These are phyloP conservation scores for Cadophora sp. DNA, from an alignment of 2,329 filamentous ascomycete genomes.

Conservation along the genomic window DNA sequence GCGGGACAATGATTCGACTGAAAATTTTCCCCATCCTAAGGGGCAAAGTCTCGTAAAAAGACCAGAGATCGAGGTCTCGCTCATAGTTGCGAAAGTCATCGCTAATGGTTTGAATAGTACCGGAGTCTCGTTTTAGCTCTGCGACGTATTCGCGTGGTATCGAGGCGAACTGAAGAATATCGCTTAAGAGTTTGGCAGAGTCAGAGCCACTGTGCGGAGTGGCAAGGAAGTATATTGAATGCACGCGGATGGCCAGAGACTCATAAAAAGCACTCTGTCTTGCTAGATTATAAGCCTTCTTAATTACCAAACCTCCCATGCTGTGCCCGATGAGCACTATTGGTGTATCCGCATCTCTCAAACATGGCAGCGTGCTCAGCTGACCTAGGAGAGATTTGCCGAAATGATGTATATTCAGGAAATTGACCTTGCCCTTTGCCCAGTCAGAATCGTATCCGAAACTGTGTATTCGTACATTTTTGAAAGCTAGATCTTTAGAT, in stretches of 20 bases:
- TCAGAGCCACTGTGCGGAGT: conserved; percentile 44
- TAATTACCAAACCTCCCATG: conserved; percentile 51
- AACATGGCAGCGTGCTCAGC: conserved; percentile 33
- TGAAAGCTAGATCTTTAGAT: conserved; percentile 42
- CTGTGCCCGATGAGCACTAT: conserved; percentile 54
- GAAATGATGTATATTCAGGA: conserved; percentile 44
- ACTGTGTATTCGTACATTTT: conserved; percentile 44
- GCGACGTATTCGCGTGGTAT: conserved; percentile 36
- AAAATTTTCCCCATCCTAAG: conserved; percentile 36
- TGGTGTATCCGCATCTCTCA: conserved; percentile 41
- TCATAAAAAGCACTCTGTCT: conserved; percentile 25
- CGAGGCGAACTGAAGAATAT: conserved; percentile 21
- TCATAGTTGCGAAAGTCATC: conserved; percentile 45
- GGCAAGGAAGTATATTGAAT: conserved; percentile 46
- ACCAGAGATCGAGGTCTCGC: conserved; percentile 44
- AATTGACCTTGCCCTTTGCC: conserved; percentile 23
- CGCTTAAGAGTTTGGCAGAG: conserved; percentile 23
- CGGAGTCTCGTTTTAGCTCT: conserved; percentile 45
- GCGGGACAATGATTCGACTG: conserved; percentile 39
- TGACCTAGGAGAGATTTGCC: conserved; percentile 41
- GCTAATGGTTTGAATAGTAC: conserved; percentile 41
- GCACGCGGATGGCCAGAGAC: conserved; percentile 35
- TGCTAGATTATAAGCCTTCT: conserved; percentile 42
- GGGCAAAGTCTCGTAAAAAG: conserved; percentile 54
- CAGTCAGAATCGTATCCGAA: conserved; percentile 44